phyloP scores from a whole-genome alignment of 78 protist genomes.

The Cyanophora paradoxa region DNA sequence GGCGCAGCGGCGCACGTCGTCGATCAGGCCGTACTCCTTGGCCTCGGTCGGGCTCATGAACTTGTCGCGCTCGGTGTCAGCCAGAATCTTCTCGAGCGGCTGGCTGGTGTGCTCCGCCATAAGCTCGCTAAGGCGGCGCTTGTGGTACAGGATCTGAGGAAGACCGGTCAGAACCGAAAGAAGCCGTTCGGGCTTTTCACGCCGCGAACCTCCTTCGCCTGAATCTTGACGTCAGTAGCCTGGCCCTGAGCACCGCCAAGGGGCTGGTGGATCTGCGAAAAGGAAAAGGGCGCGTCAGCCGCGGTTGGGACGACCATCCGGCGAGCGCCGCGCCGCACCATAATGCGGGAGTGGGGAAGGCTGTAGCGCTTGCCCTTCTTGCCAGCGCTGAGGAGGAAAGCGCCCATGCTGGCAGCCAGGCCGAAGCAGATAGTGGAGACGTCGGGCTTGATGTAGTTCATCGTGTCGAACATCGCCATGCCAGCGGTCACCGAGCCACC shows the following conservation, averaged over 20 bases:
- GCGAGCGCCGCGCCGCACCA: constrained; percentile 19
- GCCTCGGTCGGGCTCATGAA: constrained; percentile 25
- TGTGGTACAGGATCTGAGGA: too few species aligned
- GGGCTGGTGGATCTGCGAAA: constrained; percentile 13
- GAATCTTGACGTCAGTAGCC: constrained; percentile 22
- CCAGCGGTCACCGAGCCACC: constrained; percentile 37
- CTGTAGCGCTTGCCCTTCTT: constrained; percentile 1
- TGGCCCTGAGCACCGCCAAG: constrained; percentile 15
- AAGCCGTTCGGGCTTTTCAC: too few species aligned
- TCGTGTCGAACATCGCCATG: constrained; percentile 31
- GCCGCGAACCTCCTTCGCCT: constrained; percentile 10
- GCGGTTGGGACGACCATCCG: too few species aligned
- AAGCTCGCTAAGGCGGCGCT: too few species aligned
- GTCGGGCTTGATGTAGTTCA: constrained; percentile 19
- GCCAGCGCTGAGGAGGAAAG: constrained; percentile 22
- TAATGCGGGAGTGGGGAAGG: constrained; percentile 19
- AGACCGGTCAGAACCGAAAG: too few species aligned
- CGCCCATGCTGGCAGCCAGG: constrained; percentile 27
- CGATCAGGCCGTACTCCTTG: constrained; percentile 22
- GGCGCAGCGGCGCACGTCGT: constrained; percentile 13
- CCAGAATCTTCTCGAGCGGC: constrained; percentile 13
- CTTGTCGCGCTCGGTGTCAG: constrained; percentile 28
- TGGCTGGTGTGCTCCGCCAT: constrained; percentile 20
- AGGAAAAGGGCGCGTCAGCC: too few species aligned
- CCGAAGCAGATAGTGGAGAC: constrained; percentile 23